A percentile compares a stretch with the other conserved stretches of the same genome.
Evolutionary conservation across 106 monocot genomes (phyloP).

Genomic region (Allium cepa): DNA sequence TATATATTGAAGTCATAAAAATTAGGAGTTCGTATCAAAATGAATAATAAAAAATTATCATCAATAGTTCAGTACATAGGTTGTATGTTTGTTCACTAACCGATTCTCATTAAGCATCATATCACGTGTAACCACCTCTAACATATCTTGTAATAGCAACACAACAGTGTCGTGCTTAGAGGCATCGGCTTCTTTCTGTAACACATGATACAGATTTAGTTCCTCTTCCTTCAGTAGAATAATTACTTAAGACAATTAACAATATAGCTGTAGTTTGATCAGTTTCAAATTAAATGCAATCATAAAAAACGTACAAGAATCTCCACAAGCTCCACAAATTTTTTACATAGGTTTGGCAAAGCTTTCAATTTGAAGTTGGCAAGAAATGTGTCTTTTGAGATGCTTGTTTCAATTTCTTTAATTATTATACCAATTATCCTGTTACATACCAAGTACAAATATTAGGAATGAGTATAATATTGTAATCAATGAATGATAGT

Average conservation of each 20-base stretch:
- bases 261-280: neutral
- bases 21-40: neutral
- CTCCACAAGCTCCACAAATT: constrained; percentile 86
- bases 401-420: constrained; percentile 86
- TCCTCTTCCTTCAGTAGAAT: neutral
- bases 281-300: neutral
- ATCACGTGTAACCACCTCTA: constrained; percentile 98
- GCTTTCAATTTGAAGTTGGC: constrained; percentile 87
- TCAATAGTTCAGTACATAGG: neutral
- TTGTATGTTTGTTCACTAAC: constrained; percentile 24
- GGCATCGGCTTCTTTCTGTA: constrained; percentile 80
- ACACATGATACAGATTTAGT: neutral
- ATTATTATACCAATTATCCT: constrained; percentile 92
- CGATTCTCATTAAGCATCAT: constrained; percentile 97
- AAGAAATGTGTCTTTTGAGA: constrained; percentile 74
- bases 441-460: neutral
- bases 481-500: neutral
- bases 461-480: neutral
- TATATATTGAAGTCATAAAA: neutral
- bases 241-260: neutral
- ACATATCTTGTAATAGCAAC: constrained; percentile 91
- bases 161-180: constrained; percentile 77
- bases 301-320: constrained; percentile 59
- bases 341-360: constrained; percentile 62
- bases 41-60: neutral